Evolutionary conservation across 805 yeast species (phyloP).

Genomic region (Candida endomychidarum): DNA sequence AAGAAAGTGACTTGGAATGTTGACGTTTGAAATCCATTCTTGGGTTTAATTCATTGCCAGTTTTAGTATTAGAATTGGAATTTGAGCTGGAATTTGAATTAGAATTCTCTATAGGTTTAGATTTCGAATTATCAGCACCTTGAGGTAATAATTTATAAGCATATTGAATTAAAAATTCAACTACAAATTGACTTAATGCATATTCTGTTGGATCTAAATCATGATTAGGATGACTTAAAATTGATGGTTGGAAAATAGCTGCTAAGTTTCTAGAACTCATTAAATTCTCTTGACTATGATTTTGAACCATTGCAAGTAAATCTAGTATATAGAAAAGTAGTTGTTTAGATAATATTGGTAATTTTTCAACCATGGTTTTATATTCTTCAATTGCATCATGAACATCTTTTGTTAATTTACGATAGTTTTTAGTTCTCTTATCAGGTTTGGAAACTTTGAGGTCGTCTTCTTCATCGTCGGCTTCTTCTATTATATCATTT

Average conservation of each 20-base stretch:
- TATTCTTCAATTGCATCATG: constrained; percentile 70
- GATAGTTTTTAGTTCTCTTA: constrained; percentile 48
- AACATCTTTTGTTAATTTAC: constrained; percentile 61
- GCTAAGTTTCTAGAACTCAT: constrained; percentile 95
- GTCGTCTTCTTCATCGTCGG: constrained; percentile 9
- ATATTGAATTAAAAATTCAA: constrained; percentile 86
- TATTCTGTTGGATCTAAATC: constrained; percentile 92
- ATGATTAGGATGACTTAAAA: constrained; percentile 87
- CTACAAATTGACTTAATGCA: constrained; percentile 79
- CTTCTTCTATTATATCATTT: constrained; percentile 6
- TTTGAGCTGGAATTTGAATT: not conserved
- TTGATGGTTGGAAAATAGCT: constrained; percentile 96
- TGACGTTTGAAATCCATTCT: constrained; percentile 11
- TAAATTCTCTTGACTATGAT: constrained; percentile 70
- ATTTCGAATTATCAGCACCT: constrained; percentile 19
- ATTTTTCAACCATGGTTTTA: constrained; percentile 60
- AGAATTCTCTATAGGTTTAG: not conserved
- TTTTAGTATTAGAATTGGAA: not conserved
- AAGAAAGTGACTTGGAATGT: constrained; percentile 38
- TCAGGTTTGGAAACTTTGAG: constrained; percentile 9
- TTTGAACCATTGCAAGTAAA: constrained; percentile 78
- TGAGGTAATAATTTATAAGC: constrained; percentile 74
- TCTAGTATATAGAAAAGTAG: constrained; percentile 84
- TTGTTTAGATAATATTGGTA: constrained; percentile 81
- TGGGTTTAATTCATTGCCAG: constrained; percentile 11